These are phyloP conservation scores for Saccharomycopsis amapae DNA, from an alignment of 805 yeast genomes.

Conservation along the genomic window DNA sequence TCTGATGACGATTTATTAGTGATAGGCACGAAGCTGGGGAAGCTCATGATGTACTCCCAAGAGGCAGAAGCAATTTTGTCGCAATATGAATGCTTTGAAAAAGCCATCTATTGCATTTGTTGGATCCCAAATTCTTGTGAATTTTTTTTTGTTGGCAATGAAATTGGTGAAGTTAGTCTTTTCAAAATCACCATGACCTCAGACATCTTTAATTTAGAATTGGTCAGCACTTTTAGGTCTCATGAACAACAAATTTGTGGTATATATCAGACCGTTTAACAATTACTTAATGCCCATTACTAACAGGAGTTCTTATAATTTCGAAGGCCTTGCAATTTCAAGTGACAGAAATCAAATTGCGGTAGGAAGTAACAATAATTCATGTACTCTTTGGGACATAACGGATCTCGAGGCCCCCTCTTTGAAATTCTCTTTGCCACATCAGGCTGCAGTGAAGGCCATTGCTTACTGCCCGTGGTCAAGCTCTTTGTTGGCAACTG, in stretches of 20 bases:
- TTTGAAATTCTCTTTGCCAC: constrained; percentile 46
- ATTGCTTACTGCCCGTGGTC: constrained; percentile 91
- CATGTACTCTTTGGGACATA: constrained; percentile 73
- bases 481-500: constrained; percentile 71
- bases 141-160: constrained; percentile 57
- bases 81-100: constrained; percentile 27
- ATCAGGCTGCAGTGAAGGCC: constrained; percentile 85
- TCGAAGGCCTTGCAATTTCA: constrained; percentile 55
- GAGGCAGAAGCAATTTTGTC: constrained; percentile 14
- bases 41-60: constrained; percentile 40
- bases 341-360: constrained; percentile 52
- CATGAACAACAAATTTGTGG: constrained; percentile 60
- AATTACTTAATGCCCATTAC: neutral
- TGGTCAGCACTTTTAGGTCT: constrained; percentile 33
- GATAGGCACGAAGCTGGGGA: constrained; percentile 55
- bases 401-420: constrained; percentile 34
- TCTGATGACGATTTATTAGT: constrained; percentile 41
- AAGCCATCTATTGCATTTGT: constrained; percentile 47
- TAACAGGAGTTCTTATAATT: neutral
- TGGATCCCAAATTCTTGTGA: constrained; percentile 45
- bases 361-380: constrained; percentile 79
- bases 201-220: constrained; percentile 22
- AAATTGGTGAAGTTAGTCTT: constrained; percentile 48
- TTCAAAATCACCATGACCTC: constrained; percentile 29
- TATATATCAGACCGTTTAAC: constrained; percentile 19